Percentiles rank a stretch among this genome's conserved stretches.
phyloP scores from a whole-genome alignment of 345 rosid genomes.

The Sonneratia caseolaris region DNA sequence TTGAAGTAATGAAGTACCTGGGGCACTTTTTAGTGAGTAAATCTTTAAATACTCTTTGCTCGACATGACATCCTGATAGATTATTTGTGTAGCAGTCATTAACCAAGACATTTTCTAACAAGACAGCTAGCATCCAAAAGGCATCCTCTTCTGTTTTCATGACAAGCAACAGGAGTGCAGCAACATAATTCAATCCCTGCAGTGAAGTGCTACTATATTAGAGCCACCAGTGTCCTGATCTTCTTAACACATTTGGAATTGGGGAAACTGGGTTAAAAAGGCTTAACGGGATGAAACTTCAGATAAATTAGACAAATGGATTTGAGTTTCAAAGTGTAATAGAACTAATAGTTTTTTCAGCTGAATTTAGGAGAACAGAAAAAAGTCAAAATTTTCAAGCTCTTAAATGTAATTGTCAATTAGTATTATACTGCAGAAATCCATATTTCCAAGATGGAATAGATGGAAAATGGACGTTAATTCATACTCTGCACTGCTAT shows the following conservation, averaged over 20 bases:
- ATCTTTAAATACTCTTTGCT: slow-evolving; percentile 95
- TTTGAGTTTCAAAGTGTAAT: too few relatives aligned
- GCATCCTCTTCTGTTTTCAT: slow-evolving; percentile 99
- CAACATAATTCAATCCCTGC: slow-evolving; percentile 96
- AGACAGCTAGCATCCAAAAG: slow-evolving; percentile 98
- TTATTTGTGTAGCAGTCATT: slow-evolving; percentile 91
- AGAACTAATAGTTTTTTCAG: too few relatives aligned
- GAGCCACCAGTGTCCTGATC: not conserved
- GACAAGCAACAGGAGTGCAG: slow-evolving; percentile 82
- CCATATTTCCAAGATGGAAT: not conserved
- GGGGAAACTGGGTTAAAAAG: too few relatives aligned
- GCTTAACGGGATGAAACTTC: too few relatives aligned
- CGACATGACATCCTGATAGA: slow-evolving; percentile 96
- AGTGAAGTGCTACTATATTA: not conserved
- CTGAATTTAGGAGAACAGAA: not conserved
- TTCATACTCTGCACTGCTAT: not conserved
- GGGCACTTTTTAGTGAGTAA: slow-evolving; percentile 81
- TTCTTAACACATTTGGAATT: too few relatives aligned
- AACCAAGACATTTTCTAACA: slow-evolving; percentile 86
- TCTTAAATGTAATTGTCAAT: not conserved
- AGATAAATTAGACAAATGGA: too few relatives aligned
- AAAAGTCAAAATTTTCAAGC: not conserved
- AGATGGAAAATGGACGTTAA: not conserved
- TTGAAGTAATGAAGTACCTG: slow-evolving; percentile 29
- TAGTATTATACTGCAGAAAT: not conserved